Conservation (phyloP, 1,139 yeast genomes). For the Blastobotrys proliferans region DNA sequence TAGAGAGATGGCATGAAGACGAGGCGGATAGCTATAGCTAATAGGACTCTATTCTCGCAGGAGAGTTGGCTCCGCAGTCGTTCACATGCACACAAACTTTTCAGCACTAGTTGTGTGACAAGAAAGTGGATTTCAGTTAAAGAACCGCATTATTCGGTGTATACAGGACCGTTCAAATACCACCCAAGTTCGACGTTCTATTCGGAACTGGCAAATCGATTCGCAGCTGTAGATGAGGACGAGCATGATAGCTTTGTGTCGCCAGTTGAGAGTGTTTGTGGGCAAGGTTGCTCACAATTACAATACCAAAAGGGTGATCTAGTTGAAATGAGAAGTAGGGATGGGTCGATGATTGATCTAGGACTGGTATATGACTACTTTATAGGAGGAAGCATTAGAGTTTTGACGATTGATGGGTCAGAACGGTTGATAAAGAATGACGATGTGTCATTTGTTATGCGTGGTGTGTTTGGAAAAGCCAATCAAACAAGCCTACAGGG, state of each 20-base stretch:
- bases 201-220: neutral
- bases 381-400: neutral
- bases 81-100: no score
- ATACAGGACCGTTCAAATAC: conserved; percentile 2
- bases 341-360: conserved; percentile 3
- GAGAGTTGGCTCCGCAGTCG: no score
- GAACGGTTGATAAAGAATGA: neutral
- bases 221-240: neutral
- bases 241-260: no score
- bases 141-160: neutral
- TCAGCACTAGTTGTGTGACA: no score
- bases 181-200: conserved; percentile 3
- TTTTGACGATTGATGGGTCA: neutral
- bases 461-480: neutral
- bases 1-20: no score
- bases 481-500: neutral
- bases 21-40: no score
- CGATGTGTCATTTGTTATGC: conserved; percentile 6
- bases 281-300: neutral
- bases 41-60: no score
- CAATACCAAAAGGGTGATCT: conserved; percentile 7
- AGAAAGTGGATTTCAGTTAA: no score
- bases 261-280: no score
- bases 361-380: neutral
- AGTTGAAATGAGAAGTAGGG: conserved; percentile 3